Evolutionary conservation across 495 filamentous ascomycete genomes (phyloP).

Genomic region (Podospora appendiculata): DNA sequence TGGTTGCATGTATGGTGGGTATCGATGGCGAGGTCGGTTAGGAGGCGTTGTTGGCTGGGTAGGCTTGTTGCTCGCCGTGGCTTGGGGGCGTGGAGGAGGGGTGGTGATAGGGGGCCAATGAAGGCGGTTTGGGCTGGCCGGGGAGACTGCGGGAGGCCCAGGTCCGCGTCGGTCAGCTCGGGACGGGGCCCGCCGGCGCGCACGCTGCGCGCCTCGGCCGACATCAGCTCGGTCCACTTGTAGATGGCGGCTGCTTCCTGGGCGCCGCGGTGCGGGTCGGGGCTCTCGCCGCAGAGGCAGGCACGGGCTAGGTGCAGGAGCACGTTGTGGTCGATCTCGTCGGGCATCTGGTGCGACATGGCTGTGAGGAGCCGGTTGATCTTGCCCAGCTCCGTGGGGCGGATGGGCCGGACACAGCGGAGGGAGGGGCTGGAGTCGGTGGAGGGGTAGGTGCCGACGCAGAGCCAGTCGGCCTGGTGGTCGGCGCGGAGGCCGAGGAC

Average conservation of each 20-base stretch:
- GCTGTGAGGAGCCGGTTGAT: slow-evolving; percentile 5
- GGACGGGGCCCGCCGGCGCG: neutral
- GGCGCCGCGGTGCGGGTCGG: slow-evolving; percentile 3
- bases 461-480: slow-evolving; percentile 1
- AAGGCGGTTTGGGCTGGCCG: neutral
- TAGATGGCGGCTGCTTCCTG: slow-evolving; percentile 9
- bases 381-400: slow-evolving; percentile 4
- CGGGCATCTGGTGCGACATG: slow-evolving; percentile 6
- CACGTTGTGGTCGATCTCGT: slow-evolving; percentile 8
- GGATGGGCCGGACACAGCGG: neutral
- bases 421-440: neutral
- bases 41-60: neutral
- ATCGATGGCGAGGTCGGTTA: neutral
- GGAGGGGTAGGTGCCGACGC: neutral
- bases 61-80: neutral
- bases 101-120: neutral
- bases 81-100: neutral
- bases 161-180: neutral
- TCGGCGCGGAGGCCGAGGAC: slow-evolving; percentile 1
- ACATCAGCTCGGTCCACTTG: slow-evolving; percentile 7
- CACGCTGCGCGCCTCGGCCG: slow-evolving; percentile 1
- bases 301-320: slow-evolving; percentile 5
- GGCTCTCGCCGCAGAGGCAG: slow-evolving; percentile 3
- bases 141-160: neutral
- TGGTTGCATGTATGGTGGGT: too few species aligned